These are phyloP conservation scores for Eimeria praecox DNA, from an alignment of 169 alveolate species.

Conservation along the genomic window DNA sequence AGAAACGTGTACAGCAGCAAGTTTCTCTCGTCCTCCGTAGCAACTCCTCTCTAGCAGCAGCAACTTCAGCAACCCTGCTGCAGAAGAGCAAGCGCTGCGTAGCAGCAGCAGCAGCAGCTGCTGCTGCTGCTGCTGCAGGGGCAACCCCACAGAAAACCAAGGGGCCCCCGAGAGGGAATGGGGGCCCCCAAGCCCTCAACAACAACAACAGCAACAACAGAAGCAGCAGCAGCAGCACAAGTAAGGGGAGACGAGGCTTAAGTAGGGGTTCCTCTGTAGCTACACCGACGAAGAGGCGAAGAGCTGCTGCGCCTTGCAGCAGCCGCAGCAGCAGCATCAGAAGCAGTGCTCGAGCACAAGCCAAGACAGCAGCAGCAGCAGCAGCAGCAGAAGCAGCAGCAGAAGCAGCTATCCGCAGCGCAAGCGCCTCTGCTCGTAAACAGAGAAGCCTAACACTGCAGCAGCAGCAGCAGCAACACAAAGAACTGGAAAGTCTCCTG, in stretches of 20 bases:
- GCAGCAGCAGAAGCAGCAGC: slow-evolving; percentile 27
- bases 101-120: slow-evolving; percentile 47
- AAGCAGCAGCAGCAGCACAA: neutral
- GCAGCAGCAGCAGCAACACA: neutral
- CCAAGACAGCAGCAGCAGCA: slow-evolving; percentile 8
- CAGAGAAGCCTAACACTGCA: neutral
- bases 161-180: slow-evolving; percentile 2
- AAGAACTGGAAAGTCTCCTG: slow-evolving; percentile 2
- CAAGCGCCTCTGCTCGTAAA: neutral
- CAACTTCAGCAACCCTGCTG: neutral
- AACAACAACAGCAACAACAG: slow-evolving; percentile 16
- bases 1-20: slow-evolving; percentile 24
- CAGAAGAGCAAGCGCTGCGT: neutral
- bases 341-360: neutral
- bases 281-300: neutral
- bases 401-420: slow-evolving; percentile 51
- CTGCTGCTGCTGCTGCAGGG: slow-evolving; percentile 50
- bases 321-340: neutral
- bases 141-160: slow-evolving; percentile 33
- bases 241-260: neutral
- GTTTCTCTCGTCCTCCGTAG: slow-evolving; percentile 18
- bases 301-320: neutral
- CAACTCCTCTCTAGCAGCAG: slow-evolving; percentile 31
- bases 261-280: neutral
- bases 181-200: neutral